These are phyloP conservation scores for Hyaloscypha hepaticicola DNA, from an alignment of 495 filamentous ascomycete genomes.

Conservation along the genomic window DNA sequence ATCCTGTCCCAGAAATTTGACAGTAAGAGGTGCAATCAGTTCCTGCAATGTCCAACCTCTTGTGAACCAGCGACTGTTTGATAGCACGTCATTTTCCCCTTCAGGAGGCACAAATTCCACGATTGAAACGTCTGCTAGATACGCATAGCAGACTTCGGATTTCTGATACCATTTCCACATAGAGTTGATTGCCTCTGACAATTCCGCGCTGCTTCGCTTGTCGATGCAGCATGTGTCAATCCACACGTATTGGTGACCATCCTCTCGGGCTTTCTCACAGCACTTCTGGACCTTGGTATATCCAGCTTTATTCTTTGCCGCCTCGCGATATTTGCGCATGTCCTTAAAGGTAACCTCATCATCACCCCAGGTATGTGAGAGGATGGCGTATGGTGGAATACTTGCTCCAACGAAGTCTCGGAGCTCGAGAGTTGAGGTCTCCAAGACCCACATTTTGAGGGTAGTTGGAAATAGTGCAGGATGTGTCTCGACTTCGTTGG, in stretches of 20 bases:
- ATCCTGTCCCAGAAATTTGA: neutral
- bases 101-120: no score
- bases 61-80: constrained; percentile 8
- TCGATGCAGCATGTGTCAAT: constrained; percentile 45
- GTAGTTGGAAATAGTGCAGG: no score
- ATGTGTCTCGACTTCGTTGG: neutral
- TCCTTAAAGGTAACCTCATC: constrained; percentile 32
- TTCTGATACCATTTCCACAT: constrained; percentile 36
- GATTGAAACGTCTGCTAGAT: constrained; percentile 14
- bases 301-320: constrained; percentile 18
- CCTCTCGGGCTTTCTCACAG: constrained; percentile 27
- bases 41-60: constrained; percentile 8
- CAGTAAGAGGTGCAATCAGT: neutral
- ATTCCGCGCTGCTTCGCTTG: constrained; percentile 33
- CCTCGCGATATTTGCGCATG: constrained; percentile 12
- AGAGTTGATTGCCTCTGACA: constrained; percentile 41
- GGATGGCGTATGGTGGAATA: constrained; percentile 28
- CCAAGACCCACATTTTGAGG: neutral
- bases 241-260: constrained; percentile 36
- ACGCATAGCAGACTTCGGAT: constrained; percentile 20
- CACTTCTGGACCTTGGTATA: constrained; percentile 29
- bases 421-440: neutral
- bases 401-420: neutral
- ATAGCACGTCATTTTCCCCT: no score
- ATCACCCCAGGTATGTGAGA: constrained; percentile 34